Evolutionary conservation across 192 early-diverging fungal species (phyloP).

Genomic region (Funneliformis mosseae): DNA sequence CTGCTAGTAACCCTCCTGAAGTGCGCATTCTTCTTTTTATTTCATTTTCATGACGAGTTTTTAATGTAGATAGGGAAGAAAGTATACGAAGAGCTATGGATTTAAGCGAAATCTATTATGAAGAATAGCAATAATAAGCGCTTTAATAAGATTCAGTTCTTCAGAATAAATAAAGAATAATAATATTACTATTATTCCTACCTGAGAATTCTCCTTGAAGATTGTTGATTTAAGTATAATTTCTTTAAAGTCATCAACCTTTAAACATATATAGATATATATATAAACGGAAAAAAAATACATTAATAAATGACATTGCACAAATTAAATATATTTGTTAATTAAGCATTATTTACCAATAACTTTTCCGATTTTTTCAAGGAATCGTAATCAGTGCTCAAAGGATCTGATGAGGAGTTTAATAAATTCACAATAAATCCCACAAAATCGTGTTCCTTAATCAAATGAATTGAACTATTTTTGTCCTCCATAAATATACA

Average conservation of each 20-base stretch:
- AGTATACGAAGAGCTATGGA: slow-evolving; percentile 12
- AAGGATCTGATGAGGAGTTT: neutral
- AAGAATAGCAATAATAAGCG: neutral
- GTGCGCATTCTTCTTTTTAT: slow-evolving; percentile 4
- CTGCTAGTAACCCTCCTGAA: neutral
- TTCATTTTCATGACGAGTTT: slow-evolving; percentile 17
- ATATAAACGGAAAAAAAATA: too few relatives aligned
- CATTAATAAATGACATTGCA: too few relatives aligned
- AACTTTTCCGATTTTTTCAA: slow-evolving; percentile 10
- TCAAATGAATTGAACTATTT: slow-evolving; percentile 1
- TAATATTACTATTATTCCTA: neutral
- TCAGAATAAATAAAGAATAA: neutral
- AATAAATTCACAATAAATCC: slow-evolving; percentile 10
- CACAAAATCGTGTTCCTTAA: slow-evolving; percentile 2
- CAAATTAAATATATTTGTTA: neutral
- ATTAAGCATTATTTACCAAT: neutral
- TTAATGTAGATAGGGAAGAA: slow-evolving; percentile 1
- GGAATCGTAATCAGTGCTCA: neutral
- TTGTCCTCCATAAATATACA: slow-evolving; percentile 22
- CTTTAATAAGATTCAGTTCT: neutral
- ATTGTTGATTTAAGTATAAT: neutral
- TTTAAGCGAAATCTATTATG: slow-evolving; percentile 28
- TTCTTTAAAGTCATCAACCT: slow-evolving; percentile 20
- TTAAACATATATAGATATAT: neutral
- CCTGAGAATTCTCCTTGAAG: slow-evolving; percentile 1